These are phyloP conservation scores for Phialocephala subalpina DNA, from an alignment of 2,329 filamentous ascomycete genomes.

Conservation along the genomic window DNA sequence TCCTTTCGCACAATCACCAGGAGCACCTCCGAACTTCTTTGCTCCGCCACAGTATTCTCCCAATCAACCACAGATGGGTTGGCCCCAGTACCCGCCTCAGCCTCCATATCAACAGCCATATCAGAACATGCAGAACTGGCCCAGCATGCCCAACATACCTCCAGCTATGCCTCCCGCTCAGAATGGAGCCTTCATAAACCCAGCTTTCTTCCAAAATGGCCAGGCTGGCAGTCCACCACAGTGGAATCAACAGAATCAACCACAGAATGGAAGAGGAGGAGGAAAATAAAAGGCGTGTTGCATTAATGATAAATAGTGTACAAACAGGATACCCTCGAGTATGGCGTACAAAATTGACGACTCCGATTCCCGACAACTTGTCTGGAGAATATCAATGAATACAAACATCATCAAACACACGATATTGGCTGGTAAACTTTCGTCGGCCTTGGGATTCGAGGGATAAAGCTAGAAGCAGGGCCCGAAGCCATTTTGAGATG, in stretches of 20 bases:
- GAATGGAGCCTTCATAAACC: constrained; percentile 43
- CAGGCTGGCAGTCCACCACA: constrained; percentile 28
- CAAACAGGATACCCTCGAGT: constrained; percentile 11
- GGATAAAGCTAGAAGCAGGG: no score
- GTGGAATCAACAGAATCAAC: constrained; percentile 34
- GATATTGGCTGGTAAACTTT: not conserved
- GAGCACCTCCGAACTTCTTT: constrained; percentile 21
- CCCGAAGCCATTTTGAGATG: no score
- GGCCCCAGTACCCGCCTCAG: constrained; percentile 36
- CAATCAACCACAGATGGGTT: constrained; percentile 37
- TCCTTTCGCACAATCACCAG: constrained; percentile 18
- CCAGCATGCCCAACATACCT: constrained; percentile 32
- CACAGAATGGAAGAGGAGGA: constrained; percentile 22
- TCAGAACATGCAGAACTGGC: constrained; percentile 30
- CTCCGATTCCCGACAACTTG: not conserved
- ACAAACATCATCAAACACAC: not conserved
- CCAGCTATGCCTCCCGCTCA: constrained; percentile 16
- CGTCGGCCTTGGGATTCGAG: not conserved
- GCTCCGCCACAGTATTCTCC: constrained; percentile 32
- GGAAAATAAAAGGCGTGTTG: constrained; percentile 10
- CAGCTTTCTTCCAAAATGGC: constrained; percentile 38
- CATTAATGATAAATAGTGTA: constrained; percentile 6
- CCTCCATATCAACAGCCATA: constrained; percentile 32
- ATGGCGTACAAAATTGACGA: not conserved
- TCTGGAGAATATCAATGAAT: not conserved